phyloP scores from a whole-genome alignment of 2,329 filamentous ascomycete genomes.

The Aspergillus fischeri region DNA sequence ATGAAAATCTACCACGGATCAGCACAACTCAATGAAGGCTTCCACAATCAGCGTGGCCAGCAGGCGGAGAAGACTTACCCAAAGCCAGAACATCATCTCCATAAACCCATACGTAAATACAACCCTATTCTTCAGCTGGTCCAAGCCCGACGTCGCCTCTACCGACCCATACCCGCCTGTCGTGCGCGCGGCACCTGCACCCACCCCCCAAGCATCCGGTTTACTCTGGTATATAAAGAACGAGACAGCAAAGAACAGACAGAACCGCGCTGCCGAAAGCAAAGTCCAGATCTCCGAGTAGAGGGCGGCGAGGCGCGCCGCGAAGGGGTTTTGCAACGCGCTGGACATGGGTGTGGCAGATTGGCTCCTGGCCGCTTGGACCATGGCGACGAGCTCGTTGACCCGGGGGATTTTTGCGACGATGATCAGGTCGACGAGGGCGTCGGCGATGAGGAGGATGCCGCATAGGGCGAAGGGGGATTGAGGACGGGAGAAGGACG shows the following conservation, averaged over 20 bases:
- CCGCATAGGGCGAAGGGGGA: conserved; percentile 64
- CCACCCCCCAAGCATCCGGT: conserved; percentile 21
- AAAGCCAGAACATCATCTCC: conserved; percentile 83
- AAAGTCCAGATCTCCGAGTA: conserved; percentile 39
- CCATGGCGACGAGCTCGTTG: conserved; percentile 63
- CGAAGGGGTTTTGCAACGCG: conserved; percentile 20
- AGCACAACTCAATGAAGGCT: conserved; percentile 2
- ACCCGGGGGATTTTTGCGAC: conserved; percentile 54
- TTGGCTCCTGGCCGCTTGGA: conserved; percentile 58
- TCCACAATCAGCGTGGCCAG: not conserved
- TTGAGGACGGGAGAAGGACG: conserved; percentile 64
- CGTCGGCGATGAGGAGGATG: conserved; percentile 66
- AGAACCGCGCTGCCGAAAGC: conserved; percentile 32
- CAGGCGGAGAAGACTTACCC: conserved; percentile 49
- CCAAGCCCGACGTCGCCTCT: conserved; percentile 43
- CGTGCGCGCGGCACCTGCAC: conserved; percentile 7
- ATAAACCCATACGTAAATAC: conserved; percentile 82
- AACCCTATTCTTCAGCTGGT: conserved; percentile 75
- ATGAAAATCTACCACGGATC: conserved; percentile 25
- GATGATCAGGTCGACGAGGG: conserved; percentile 61
- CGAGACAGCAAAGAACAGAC: conserved; percentile 34
- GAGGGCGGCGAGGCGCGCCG: conserved; percentile 25
- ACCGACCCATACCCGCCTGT: conserved; percentile 17
- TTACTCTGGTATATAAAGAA: conserved; percentile 36
- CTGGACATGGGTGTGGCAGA: conserved; percentile 14